These are phyloP conservation scores for Kondoa malvinella DNA, from an alignment of 768 basidiomycete genomes.

Conservation along the genomic window DNA sequence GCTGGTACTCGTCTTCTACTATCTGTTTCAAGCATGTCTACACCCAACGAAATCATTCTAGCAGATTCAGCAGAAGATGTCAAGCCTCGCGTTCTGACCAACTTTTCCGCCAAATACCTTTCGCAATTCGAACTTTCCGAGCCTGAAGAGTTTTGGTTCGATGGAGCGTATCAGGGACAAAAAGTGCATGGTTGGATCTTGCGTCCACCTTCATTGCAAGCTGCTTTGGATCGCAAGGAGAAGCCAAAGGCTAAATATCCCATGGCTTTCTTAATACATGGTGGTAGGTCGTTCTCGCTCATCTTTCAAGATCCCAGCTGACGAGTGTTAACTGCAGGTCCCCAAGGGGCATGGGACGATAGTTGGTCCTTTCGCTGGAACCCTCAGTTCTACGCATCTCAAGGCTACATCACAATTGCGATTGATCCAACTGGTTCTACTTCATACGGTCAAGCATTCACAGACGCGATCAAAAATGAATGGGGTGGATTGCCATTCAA, in stretches of 20 bases:
- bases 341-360: slow-evolving; percentile 62
- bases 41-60: slow-evolving; percentile 56
- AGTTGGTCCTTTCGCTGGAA: slow-evolving; percentile 78
- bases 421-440: slow-evolving; percentile 93
- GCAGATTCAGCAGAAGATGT: slow-evolving; percentile 31
- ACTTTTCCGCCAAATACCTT: slow-evolving; percentile 14
- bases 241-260: slow-evolving; percentile 47
- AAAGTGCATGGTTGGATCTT: slow-evolving; percentile 70
- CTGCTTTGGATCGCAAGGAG: slow-evolving; percentile 45
- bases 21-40: slow-evolving; percentile 38
- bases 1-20: neutral
- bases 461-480: slow-evolving; percentile 25
- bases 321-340: slow-evolving; percentile 5
- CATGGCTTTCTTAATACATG: slow-evolving; percentile 42
- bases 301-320: neutral
- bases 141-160: slow-evolving; percentile 78
- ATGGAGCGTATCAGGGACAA: slow-evolving; percentile 51
- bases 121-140: slow-evolving; percentile 34
- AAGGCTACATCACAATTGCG: slow-evolving; percentile 71
- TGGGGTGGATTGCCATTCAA: slow-evolving; percentile 33
- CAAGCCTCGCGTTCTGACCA: slow-evolving; percentile 32
- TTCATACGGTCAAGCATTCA: slow-evolving; percentile 32
- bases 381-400: slow-evolving; percentile 66
- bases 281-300: no score
- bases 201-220: slow-evolving; percentile 58